Evolutionary conservation across 768 basidiomycete genomes (phyloP), one percentile per base, ranked within the genome.

Genomic region (Pleurotus giganteus): DNA sequence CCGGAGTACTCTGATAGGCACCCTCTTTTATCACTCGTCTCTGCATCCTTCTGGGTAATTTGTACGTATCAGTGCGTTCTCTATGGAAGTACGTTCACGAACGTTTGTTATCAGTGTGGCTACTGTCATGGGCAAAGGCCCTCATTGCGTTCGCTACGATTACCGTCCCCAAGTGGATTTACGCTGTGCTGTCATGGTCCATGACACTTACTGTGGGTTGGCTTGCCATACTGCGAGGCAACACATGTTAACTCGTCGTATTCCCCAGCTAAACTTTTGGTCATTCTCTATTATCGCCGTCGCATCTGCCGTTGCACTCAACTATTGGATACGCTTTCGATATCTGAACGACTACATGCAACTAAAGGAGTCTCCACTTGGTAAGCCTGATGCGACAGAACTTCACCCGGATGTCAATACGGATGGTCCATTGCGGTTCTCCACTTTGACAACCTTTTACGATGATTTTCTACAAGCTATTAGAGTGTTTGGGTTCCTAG

Each of bases 381-480:
- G 83, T 58, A 93, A 94, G 62, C 83, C 88, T 0, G 90, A 92
- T 64, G 88, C 86, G 12, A 89, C 89, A 60, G 89, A 91, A 61
- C 79, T 93, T 39, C 94, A 96, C 71, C 94, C 94, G 1, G 94
- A 97, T 66, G 88, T 96, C 19, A 94, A 94, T 57, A 82, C 87
- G 13, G 69, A 77, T 63, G 86, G 89, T 51, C 76, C 85, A 12
- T 82, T 84, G 0, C 32, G 49, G 37, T 51, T 51, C 12, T 82
- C 89, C 11, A 80, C 89, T 1, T 94, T 98, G 66, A 94, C 96
- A 67, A 95, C 96, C 63, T 98, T 98, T 63, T 79, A 98, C 24
- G 96, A 98, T 67, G 97, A 99, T 65, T 98, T 99, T 67, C 71
- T 98, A 53, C 89, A 95, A 61, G 97, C 97, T 9, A 91, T 99